Evolutionary conservation across 2,329 filamentous ascomycete species (phyloP), one percentile per base, ranked within the genome.

Genomic region (Beauveria australis): DNA sequence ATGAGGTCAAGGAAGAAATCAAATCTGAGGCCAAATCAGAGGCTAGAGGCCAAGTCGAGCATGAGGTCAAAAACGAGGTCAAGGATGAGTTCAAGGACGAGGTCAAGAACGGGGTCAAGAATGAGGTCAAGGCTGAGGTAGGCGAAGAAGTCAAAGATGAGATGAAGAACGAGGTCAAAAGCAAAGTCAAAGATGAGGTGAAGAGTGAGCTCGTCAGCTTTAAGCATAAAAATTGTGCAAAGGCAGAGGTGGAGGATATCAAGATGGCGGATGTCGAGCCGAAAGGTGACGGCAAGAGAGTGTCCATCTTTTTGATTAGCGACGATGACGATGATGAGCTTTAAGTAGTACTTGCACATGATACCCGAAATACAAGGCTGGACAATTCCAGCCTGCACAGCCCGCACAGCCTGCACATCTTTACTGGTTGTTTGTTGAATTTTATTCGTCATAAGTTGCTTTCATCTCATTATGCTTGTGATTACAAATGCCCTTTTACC

Each of bases 401-500:
- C 24, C 24, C 24, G 24, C 24, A 24, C 53, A 44, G 18, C 28
- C 5, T 40, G 24, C 19, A 7, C 53, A 26, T 30, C 4, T 19
- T 37, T 24, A 10, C 40, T 19, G 0, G 0, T 37, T 33, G 12
- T 49, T 37, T 16, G 18, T 24, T 24, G 8, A 1, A 1, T 49
- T 40, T 48, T 41, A 26, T 26, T 49, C n/a, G 26, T 58, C 55
- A 43, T 51, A 30, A 26, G 4, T 41, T 58, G 16, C 6, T 2
- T 54, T 61, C 59, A 49, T 60, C 60, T 40, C 26, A 61, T 61
- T 16, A 37, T 37, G 33, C 12, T 16, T 3, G 33, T 53, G n/a
- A 49, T 53, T 53, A 48, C 46, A 28, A 28, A n/a, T n/a, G 4
- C 19, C 43, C 22, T 22, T 16, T 30, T 64, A 75, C 53, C 67